phyloP scores from a whole-genome alignment of 1,139 yeast genomes.

The Lodderomyces parapsilosis region DNA sequence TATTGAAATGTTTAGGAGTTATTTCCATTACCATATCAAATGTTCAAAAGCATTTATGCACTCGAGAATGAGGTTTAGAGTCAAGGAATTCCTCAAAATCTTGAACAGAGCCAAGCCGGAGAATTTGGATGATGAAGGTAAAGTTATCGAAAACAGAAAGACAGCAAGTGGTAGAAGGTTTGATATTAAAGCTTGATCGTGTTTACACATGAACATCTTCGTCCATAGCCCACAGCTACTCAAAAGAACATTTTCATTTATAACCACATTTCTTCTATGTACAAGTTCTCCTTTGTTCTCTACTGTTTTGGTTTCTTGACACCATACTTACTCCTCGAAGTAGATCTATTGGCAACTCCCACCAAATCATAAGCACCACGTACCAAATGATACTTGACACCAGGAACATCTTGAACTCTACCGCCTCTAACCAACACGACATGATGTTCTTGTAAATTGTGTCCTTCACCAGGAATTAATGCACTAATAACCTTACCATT shows the following conservation, averaged over 20 bases:
- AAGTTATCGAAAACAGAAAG: constrained; percentile 62
- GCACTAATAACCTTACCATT: constrained; percentile 90
- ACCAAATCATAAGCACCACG: constrained; percentile 94
- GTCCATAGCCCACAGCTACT: background rate
- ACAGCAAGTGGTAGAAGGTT: constrained; percentile 85
- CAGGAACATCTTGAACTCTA: constrained; percentile 96
- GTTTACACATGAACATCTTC: no score
- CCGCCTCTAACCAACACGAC: constrained; percentile 97
- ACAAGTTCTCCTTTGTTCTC: background rate
- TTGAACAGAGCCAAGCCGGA: constrained; percentile 97
- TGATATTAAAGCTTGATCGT: constrained; percentile 25
- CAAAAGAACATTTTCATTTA: background rate
- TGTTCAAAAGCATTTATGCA: constrained; percentile 98
- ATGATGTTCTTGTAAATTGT: constrained; percentile 96
- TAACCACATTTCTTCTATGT: constrained; percentile 2
- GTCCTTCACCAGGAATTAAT: constrained; percentile 98
- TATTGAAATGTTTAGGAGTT: constrained; percentile 88
- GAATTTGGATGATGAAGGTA: constrained; percentile 68
- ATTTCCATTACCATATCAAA: constrained; percentile 97
- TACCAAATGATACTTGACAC: constrained; percentile 91
- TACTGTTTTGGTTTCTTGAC: constrained; percentile 71
- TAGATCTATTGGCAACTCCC: constrained; percentile 90
- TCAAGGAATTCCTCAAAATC: constrained; percentile 88
- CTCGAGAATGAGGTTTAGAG: constrained; percentile 96
- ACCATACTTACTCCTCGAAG: constrained; percentile 91